A percentile compares a stretch with the other conserved stretches of the same genome.
These are phyloP conservation scores for Elongisporangium undulatum DNA, from an alignment of 352 stramenopile genomes.

Conservation along the genomic window DNA sequence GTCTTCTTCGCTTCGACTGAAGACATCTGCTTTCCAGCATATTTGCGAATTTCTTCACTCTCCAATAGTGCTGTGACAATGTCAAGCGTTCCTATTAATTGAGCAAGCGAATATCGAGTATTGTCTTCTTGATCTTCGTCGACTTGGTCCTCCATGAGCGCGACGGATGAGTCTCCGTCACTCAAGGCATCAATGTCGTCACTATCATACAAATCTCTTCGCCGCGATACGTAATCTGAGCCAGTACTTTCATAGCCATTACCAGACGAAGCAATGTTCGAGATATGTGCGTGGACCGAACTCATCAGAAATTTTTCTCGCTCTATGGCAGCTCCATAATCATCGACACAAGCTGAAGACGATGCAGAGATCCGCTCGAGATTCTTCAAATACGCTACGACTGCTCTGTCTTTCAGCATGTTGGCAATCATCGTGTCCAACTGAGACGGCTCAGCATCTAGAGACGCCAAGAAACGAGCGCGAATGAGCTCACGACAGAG, in stretches of 20 bases:
- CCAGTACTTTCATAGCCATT: background rate
- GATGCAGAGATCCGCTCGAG: slow-evolving; percentile 44
- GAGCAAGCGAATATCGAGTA: slow-evolving; percentile 24
- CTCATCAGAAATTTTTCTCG: background rate
- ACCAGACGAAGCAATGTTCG: background rate
- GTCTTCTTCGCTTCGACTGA: slow-evolving; percentile 19
- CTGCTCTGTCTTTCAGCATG: slow-evolving; percentile 37
- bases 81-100: slow-evolving; percentile 43
- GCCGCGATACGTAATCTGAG: background rate
- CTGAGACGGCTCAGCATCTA: slow-evolving; percentile 12
- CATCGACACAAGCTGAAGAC: slow-evolving; percentile 6
- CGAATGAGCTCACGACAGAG: slow-evolving; percentile 68
- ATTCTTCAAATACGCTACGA: slow-evolving; percentile 48
- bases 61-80: slow-evolving; percentile 50
- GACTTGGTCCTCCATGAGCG: slow-evolving; percentile 22
- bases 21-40: slow-evolving; percentile 13
- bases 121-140: slow-evolving; percentile 14
- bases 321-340: background rate
- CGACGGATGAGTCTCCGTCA: slow-evolving; percentile 32
- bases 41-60: slow-evolving; percentile 33
- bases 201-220: background rate
- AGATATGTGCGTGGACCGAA: background rate
- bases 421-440: slow-evolving; percentile 29
- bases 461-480: slow-evolving; percentile 28
- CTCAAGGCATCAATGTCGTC: slow-evolving; percentile 21